phyloP scores from a whole-genome alignment of 805 yeast species.

The Wickerhamomyces xylosicus region DNA sequence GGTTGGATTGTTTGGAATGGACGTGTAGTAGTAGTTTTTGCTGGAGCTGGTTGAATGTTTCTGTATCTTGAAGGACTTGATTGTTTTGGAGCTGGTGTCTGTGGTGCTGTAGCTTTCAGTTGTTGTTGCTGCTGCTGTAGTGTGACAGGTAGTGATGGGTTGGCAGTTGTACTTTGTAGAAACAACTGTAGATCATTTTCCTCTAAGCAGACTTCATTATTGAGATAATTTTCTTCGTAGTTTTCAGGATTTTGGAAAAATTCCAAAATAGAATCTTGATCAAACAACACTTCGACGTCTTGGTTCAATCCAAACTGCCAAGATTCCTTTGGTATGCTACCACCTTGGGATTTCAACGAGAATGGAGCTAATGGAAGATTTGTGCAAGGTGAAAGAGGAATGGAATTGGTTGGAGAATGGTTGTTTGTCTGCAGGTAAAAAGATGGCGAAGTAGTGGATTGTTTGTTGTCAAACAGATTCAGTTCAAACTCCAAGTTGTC shows the following conservation, averaged over 20 bases:
- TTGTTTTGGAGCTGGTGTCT: constrained; percentile 11
- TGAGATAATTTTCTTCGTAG: neutral
- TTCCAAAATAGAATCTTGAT: neutral
- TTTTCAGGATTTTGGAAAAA: neutral
- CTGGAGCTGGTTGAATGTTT: constrained; percentile 1
- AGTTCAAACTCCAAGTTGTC: neutral
- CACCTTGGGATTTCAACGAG: neutral
- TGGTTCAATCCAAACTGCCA: neutral
- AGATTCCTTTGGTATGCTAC: neutral
- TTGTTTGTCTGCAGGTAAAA: no score
- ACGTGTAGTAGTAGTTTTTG: neutral
- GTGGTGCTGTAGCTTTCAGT: neutral
- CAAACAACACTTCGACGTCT: neutral
- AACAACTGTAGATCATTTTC: neutral
- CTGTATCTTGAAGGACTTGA: neutral
- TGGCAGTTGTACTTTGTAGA: no score
- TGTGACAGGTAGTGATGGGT: neutral
- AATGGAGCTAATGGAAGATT: neutral
- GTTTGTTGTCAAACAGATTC: neutral
- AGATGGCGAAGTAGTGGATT: no score
- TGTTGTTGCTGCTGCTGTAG: neutral
- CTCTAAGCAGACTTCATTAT: neutral
- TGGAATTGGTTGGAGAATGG: neutral
- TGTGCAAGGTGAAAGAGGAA: neutral
- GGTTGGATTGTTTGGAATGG: neutral